phyloP scores from a whole-genome alignment of 2,329 filamentous ascomycete species.

The Trichoderma brevicompactum region DNA sequence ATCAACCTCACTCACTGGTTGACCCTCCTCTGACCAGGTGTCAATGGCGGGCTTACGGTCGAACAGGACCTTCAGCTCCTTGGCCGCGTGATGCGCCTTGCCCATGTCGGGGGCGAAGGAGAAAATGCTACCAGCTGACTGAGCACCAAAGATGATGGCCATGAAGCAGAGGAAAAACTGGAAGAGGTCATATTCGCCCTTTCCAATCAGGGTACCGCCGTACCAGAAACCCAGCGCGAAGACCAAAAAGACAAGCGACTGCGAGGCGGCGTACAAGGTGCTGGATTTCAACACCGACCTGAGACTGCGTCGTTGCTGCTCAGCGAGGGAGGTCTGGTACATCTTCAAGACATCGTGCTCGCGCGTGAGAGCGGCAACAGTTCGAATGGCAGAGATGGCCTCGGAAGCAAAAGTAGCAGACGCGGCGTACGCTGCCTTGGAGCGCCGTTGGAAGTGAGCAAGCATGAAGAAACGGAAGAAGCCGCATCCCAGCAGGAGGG shows the following conservation, averaged over 20 bases:
- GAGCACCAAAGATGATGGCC: slow-evolving; percentile 85
- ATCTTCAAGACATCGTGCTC: slow-evolving; percentile 77
- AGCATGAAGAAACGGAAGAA: slow-evolving; percentile 87
- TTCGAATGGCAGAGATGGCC: slow-evolving; percentile 90
- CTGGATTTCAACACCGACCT: slow-evolving; percentile 78
- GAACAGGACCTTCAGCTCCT: slow-evolving; percentile 80
- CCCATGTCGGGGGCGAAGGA: slow-evolving; percentile 91
- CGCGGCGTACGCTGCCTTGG: slow-evolving; percentile 77
- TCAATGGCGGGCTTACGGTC: slow-evolving; percentile 83
- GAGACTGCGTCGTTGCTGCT: slow-evolving; percentile 70
- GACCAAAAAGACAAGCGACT: slow-evolving; percentile 81
- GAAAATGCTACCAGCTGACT: slow-evolving; percentile 89
- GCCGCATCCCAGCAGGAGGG: slow-evolving; percentile 75
- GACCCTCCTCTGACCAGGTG: slow-evolving; percentile 76
- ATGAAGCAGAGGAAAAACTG: slow-evolving; percentile 94
- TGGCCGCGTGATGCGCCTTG: slow-evolving; percentile 85
- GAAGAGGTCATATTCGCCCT: slow-evolving; percentile 73
- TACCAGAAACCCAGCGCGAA: slow-evolving; percentile 94
- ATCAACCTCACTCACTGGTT: slow-evolving; percentile 64
- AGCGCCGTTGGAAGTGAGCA: slow-evolving; percentile 76
- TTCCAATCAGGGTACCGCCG: slow-evolving; percentile 75
- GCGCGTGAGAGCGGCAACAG: slow-evolving; percentile 86
- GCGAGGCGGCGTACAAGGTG: slow-evolving; percentile 78
- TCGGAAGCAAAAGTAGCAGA: slow-evolving; percentile 91
- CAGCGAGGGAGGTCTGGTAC: slow-evolving; percentile 70